phyloP scores from a whole-genome alignment of 805 yeast genomes.

The Candida boleticola region DNA sequence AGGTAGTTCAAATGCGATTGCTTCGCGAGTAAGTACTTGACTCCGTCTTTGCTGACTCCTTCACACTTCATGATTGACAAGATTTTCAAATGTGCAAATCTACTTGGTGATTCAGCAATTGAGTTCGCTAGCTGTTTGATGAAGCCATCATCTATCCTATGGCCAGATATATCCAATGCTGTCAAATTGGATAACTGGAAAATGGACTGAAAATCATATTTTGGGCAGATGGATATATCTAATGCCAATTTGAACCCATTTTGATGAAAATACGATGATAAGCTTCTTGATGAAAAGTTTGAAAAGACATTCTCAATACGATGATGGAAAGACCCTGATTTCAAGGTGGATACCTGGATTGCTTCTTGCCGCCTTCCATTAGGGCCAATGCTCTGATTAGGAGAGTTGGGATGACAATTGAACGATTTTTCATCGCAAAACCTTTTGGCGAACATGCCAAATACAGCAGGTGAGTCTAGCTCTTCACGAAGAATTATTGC shows the following conservation, averaged over 20 bases:
- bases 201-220: background rate
- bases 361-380: background rate
- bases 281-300: conserved; percentile 23
- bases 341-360: background rate
- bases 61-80: conserved; percentile 23
- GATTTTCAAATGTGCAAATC: conserved; percentile 18
- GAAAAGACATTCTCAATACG: conserved; percentile 35
- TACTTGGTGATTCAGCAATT: conserved; percentile 11
- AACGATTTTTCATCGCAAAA: conserved; percentile 18
- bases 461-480: conserved; percentile 30
- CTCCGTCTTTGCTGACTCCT: conserved; percentile 11
- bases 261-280: conserved; percentile 15
- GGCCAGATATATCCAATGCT: conserved; percentile 27
- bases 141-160: conserved; percentile 28
- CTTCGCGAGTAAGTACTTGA: conserved; percentile 8
- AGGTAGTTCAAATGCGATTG: conserved; percentile 5
- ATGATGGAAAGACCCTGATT: conserved; percentile 15
- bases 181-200: conserved; percentile 3
- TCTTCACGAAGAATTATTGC: conserved; percentile 18
- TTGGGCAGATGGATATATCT: background rate
- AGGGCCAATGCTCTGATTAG: too few species aligned
- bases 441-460: conserved; percentile 24
- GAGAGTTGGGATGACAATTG: conserved; percentile 18
- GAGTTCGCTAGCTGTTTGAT: conserved; percentile 21
- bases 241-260: conserved; percentile 2